phyloP scores from a whole-genome alignment of 345 rosid species.

The Salix purpurea region DNA sequence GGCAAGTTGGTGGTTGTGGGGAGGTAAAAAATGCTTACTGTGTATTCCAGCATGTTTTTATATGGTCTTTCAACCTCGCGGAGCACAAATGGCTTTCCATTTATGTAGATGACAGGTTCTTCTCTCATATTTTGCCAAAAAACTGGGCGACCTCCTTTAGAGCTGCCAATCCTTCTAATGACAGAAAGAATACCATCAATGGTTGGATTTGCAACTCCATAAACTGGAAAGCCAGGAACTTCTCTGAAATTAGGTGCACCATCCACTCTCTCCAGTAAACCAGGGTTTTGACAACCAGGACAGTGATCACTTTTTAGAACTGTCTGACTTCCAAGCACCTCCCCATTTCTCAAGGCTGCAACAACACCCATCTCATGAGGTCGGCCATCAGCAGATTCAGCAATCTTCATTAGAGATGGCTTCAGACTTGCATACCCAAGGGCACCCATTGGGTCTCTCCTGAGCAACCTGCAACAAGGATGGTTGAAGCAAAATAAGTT shows the following conservation, averaged over 20 bases:
- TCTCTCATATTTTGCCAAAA: conserved; percentile 99
- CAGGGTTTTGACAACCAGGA: conserved; percentile 83
- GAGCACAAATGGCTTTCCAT: conserved; percentile 94
- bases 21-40: conserved; percentile 44
- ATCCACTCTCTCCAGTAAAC: conserved; percentile 84
- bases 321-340: conserved; percentile 94
- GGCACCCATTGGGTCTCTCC: conserved; percentile 99
- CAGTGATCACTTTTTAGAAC: conserved; percentile 97
- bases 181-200: conserved; percentile 84
- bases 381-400: conserved; percentile 77
- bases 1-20: not conserved
- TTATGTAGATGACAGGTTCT: conserved; percentile 95
- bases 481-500: conserved; percentile 12
- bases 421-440: conserved; percentile 67
- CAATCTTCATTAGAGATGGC: conserved; percentile 69
- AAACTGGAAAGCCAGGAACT: conserved; percentile 96
- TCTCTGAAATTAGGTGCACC: conserved; percentile 98
- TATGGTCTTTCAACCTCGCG: conserved; percentile 96
- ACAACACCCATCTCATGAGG: conserved; percentile 88
- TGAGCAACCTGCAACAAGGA: conserved; percentile 59
- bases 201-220: conserved; percentile 99
- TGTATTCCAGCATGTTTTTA: conserved; percentile 93
- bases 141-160: conserved; percentile 66
- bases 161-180: conserved; percentile 77
- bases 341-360: conserved; percentile 88